Evolutionary conservation across 2,329 filamentous ascomycete species (phyloP).

Genomic region (Achaetomium macrosporum): DNA sequence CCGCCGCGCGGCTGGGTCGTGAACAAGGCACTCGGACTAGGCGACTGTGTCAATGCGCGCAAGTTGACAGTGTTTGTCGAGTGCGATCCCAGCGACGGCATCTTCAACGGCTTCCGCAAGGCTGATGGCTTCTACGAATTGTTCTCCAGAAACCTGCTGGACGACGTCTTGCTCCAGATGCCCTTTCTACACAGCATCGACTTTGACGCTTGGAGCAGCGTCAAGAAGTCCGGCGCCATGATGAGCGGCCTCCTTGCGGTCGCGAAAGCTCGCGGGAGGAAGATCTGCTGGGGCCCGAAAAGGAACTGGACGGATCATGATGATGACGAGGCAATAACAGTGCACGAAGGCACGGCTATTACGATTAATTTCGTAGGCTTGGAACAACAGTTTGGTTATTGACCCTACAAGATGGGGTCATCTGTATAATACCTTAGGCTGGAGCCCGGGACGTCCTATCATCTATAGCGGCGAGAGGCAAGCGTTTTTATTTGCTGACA

Average conservation of each 20-base stretch:
- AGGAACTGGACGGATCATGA: constrained; percentile 57
- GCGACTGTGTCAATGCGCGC: constrained; percentile 54
- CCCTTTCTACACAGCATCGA: constrained; percentile 54
- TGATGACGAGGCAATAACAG: constrained; percentile 31
- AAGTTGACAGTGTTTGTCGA: constrained; percentile 64
- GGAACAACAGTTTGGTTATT: background rate
- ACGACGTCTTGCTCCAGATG: constrained; percentile 50
- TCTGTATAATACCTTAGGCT: constrained; percentile 5
- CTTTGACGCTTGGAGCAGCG: constrained; percentile 63
- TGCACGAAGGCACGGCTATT: background rate
- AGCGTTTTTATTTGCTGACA: no score
- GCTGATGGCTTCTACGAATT: constrained; percentile 63
- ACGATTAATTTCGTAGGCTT: background rate
- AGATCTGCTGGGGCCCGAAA: constrained; percentile 61
- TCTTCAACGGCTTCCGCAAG: constrained; percentile 63
- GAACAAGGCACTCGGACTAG: constrained; percentile 56
- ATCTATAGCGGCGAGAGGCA: no score
- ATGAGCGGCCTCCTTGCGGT: constrained; percentile 55
- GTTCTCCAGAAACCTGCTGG: constrained; percentile 56
- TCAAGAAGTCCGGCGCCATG: constrained; percentile 60
- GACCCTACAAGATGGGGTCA: background rate
- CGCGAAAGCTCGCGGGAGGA: constrained; percentile 42
- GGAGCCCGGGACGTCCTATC: no score
- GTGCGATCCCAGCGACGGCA: constrained; percentile 61
- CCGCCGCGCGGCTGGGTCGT: constrained; percentile 68